These are phyloP conservation scores for Beauveria rudraprayagi DNA, from an alignment of 2,329 filamentous ascomycete species.

Conservation along the genomic window DNA sequence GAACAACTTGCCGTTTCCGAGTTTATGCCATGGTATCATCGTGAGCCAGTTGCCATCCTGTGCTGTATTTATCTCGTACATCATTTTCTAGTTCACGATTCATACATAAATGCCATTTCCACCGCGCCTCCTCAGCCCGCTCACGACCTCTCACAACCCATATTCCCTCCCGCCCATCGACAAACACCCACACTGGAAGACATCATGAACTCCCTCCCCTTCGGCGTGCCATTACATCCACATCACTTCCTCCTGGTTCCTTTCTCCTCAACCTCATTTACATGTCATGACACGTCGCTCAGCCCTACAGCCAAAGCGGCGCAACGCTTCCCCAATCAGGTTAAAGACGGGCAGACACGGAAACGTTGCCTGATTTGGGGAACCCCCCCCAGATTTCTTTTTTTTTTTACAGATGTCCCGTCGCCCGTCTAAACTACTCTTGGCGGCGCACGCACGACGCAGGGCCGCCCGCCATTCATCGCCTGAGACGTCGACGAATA, in stretches of 20 bases:
- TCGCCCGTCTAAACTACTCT: conserved; percentile 10
- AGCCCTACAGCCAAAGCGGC: neutral
- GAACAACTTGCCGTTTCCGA: too few relatives aligned
- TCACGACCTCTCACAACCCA: neutral
- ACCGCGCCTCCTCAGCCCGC: neutral
- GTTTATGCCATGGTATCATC: too few relatives aligned
- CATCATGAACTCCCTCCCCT: neutral
- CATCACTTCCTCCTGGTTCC: neutral
- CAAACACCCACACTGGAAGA: too few relatives aligned
- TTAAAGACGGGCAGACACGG: conserved; percentile 15
- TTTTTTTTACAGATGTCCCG: neutral
- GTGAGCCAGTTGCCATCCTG: too few relatives aligned
- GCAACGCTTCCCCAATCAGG: conserved; percentile 7
- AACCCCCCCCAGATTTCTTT: neutral
- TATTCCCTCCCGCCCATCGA: neutral
- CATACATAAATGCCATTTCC: too few relatives aligned
- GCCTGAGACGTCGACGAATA: conserved; percentile 8
- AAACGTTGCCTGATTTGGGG: conserved; percentile 4
- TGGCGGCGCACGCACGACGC: conserved; percentile 7
- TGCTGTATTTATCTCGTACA: too few relatives aligned
- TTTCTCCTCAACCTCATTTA: too few relatives aligned
- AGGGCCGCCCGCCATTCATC: conserved; percentile 10
- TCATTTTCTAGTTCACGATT: too few relatives aligned
- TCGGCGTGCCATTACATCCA: neutral
- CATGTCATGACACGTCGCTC: neutral